Evolutionary conservation across 1,139 yeast genomes (phyloP).

Genomic region (Zygosaccharomyces pseudobailii): DNA sequence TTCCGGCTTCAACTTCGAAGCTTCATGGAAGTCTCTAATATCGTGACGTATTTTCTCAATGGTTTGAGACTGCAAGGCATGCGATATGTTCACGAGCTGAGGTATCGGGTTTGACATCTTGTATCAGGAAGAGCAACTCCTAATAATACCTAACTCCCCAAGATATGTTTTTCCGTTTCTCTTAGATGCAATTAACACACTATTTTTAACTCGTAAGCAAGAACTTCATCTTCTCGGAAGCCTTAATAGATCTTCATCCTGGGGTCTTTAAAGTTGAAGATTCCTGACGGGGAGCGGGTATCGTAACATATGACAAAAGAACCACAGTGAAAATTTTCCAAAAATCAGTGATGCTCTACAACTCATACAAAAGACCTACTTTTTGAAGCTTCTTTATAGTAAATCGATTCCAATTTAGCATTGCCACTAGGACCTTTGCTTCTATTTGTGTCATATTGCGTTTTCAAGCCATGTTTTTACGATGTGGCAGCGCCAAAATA

Average conservation of each 20-base stretch:
- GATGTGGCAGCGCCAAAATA: neutral
- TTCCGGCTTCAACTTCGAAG: conserved; percentile 13
- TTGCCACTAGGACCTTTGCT: neutral
- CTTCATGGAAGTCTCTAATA: conserved; percentile 18
- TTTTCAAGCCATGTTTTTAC: neutral
- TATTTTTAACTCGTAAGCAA: neutral
- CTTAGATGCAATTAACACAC: neutral
- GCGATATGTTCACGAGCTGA: conserved; percentile 30
- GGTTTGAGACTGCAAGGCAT: conserved; percentile 29
- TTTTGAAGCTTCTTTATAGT: neutral
- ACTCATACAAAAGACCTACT: neutral
- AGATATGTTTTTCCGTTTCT: neutral
- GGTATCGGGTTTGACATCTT: conserved; percentile 26
- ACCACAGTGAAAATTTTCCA: conserved; percentile 1
- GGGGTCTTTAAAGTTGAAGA: neutral
- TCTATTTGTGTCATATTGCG: neutral
- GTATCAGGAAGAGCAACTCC: neutral
- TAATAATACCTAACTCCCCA: neutral
- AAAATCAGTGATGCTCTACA: neutral
- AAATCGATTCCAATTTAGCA: neutral
- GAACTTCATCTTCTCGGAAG: neutral
- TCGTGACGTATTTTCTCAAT: conserved; percentile 29
- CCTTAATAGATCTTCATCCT: neutral
- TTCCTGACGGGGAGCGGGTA: neutral
- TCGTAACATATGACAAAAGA: conserved; percentile 1